phyloP scores from a whole-genome alignment of 169 alveolate genomes.

The Eimeria sp. region DNA sequence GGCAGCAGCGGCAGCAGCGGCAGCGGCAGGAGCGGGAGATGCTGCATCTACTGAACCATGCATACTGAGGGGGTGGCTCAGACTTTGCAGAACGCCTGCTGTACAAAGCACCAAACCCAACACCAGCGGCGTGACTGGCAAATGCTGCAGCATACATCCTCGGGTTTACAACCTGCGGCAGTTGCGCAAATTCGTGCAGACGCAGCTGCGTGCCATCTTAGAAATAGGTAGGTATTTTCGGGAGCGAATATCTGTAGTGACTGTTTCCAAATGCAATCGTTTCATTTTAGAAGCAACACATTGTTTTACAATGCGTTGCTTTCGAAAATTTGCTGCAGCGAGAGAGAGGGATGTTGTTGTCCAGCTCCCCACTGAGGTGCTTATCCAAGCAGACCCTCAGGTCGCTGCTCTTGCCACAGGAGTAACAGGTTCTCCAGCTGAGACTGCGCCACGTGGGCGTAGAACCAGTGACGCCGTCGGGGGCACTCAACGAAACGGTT shows the following conservation, averaged over 20 bases:
- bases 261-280: not conserved
- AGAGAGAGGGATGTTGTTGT: slow-evolving; percentile 25
- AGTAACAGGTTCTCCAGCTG: not conserved
- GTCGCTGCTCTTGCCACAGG: slow-evolving; percentile 20
- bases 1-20: slow-evolving; percentile 72
- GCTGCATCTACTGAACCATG: slow-evolving; percentile 15
- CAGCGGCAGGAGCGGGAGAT: slow-evolving; percentile 17
- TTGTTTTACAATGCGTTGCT: not conserved
- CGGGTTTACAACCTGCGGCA: slow-evolving; percentile 18
- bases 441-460: slow-evolving; percentile 40
- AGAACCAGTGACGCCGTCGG: slow-evolving; percentile 58
- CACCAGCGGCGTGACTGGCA: not conserved
- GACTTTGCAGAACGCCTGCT: slow-evolving; percentile 35
- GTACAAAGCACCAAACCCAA: not conserved
- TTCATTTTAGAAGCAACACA: not conserved
- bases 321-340: not conserved
- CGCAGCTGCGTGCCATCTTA: slow-evolving; percentile 45
- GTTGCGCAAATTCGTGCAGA: slow-evolving; percentile 23
- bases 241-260: not conserved
- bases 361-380: slow-evolving; percentile 58
- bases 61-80: slow-evolving; percentile 54
- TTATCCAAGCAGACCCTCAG: slow-evolving; percentile 16
- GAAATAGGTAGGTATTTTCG: slow-evolving; percentile 46
- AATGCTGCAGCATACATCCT: slow-evolving; percentile 41
- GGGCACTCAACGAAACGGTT: slow-evolving; percentile 26